Evolutionary conservation across 441 rosid species (phyloP).

Genomic region (Euphorbia schlechtendalii): DNA sequence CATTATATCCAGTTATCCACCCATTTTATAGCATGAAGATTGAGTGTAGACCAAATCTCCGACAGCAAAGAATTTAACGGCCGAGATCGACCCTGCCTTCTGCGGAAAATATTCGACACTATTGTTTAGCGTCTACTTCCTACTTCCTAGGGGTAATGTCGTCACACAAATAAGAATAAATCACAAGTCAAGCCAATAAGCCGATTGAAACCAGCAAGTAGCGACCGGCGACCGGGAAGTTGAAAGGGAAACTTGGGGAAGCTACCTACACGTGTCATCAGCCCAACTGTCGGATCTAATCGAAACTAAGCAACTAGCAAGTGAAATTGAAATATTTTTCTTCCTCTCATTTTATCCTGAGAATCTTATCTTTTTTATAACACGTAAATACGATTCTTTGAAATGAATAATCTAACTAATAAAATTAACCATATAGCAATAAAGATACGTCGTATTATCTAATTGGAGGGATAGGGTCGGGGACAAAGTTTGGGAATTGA

Average conservation of each 20-base stretch:
- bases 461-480: no score
- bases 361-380: no score
- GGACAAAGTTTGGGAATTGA: no score
- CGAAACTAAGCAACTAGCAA: conserved; percentile 16
- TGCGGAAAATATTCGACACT: neutral
- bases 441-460: no score
- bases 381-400: no score
- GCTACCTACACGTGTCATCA: conserved; percentile 37
- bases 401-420: no score
- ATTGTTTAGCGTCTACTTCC: no score
- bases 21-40: neutral
- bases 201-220: neutral
- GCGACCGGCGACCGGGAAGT: conserved; percentile 16
- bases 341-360: no score
- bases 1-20: no score
- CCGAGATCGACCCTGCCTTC: conserved; percentile 4
- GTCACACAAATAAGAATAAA: neutral
- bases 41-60: conserved; percentile 2
- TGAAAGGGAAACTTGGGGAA: neutral
- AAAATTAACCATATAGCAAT: no score
- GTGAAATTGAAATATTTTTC: no score
- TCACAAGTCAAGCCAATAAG: conserved; percentile 6
- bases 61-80: conserved; percentile 15
- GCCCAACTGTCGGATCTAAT: conserved; percentile 39
- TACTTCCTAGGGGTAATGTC: neutral